Conservation (phyloP, 495 filamentous ascomycete species). For the Neohortaea acidophila region DNA sequence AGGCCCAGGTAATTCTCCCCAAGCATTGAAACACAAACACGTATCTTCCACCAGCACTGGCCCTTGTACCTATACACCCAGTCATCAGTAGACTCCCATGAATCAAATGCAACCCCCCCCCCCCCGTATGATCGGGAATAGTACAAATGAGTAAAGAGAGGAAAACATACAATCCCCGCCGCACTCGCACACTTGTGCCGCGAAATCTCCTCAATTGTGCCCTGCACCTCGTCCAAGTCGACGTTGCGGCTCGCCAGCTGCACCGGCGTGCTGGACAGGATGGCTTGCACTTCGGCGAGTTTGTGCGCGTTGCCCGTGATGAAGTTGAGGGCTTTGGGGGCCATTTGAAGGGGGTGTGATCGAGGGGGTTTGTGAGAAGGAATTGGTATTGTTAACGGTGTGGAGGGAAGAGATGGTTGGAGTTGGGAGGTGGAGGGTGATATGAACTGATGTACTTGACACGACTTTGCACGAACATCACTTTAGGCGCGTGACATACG, state of each 20-base stretch:
- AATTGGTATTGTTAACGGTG: neutral
- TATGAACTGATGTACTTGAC: no score
- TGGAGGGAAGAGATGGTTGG: no score
- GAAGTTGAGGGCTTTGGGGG: constrained; percentile 53
- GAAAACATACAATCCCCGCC: constrained; percentile 41
- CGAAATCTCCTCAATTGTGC: constrained; percentile 79
- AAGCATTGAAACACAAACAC: constrained; percentile 76
- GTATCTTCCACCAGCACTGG: constrained; percentile 95
- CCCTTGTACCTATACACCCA: constrained; percentile 45
- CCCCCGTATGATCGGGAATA: neutral
- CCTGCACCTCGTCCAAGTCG: constrained; percentile 81
- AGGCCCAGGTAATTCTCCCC: constrained; percentile 81
- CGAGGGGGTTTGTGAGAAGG: neutral
- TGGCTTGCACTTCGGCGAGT: constrained; percentile 69
- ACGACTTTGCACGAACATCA: no score
- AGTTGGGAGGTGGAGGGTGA: no score
- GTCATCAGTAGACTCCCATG: neutral
- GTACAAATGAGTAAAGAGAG: no score
- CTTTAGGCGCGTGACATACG: no score
- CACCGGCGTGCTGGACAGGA: constrained; percentile 53
- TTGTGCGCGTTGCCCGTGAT: constrained; percentile 96
- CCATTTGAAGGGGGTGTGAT: constrained; percentile 2
- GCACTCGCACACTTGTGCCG: constrained; percentile 73
- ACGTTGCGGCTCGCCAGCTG: constrained; percentile 56
- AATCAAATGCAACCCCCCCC: no score